A percentile compares a stretch with the other conserved stretches of the same genome.
Evolutionary conservation across 305 asterid genomes (phyloP).

Genomic region (Plantago coronopus): DNA sequence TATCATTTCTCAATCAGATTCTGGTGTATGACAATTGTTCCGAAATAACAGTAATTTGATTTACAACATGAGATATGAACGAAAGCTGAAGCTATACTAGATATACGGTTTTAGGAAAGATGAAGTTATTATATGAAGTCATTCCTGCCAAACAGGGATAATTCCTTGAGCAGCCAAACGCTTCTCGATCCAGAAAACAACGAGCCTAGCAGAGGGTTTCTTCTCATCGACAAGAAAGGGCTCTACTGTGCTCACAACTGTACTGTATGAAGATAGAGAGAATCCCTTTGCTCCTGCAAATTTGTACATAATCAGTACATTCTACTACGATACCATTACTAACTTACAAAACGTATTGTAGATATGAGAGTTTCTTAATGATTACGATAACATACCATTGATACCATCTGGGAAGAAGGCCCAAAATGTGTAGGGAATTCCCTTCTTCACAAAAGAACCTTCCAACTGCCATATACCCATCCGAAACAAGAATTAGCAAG

Average conservation of each 20-base stretch:
- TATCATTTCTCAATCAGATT: not conserved
- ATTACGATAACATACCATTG: constrained; percentile 56
- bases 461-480: constrained; percentile 50
- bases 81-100: not conserved
- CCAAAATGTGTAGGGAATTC: constrained; percentile 66
- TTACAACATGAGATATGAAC: not conserved
- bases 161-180: constrained; percentile 97
- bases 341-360: too few species aligned
- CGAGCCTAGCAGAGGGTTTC: constrained; percentile 60
- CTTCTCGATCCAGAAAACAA: constrained; percentile 88
- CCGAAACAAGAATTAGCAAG: constrained; percentile 4
- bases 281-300: constrained; percentile 76
- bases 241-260: constrained; percentile 70
- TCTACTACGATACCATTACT: too few species aligned
- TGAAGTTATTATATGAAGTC: constrained; percentile 1
- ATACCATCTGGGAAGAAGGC: constrained; percentile 83
- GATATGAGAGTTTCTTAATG: too few species aligned
- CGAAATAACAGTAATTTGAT: constrained; percentile 1
- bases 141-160: constrained; percentile 77
- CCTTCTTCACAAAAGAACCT: constrained; percentile 71
- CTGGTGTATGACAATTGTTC: not conserved
- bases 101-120: not conserved
- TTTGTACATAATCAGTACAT: not conserved
- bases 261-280: constrained; percentile 63
- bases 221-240: constrained; percentile 83